These are phyloP conservation scores for Corchorus capsularis DNA, from an alignment of 345 rosid species.

Conservation along the genomic window DNA sequence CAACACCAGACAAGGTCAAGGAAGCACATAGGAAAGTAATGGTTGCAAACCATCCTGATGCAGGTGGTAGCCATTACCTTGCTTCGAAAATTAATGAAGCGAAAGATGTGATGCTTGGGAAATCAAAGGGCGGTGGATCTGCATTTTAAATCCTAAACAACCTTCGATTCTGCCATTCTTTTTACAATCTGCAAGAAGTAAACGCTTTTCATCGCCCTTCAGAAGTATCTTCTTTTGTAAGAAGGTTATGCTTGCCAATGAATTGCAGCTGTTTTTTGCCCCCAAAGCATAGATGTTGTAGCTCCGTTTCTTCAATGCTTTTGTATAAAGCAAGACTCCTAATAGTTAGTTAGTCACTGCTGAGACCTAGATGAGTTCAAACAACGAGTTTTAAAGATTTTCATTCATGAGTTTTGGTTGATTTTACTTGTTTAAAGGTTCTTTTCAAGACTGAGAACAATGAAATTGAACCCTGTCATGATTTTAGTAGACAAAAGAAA, in stretches of 20 bases:
- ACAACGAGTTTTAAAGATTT: not conserved
- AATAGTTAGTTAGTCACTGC: not conserved
- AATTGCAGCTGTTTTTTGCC: not conserved
- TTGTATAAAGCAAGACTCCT: not conserved
- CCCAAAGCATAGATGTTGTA: not conserved
- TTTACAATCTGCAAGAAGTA: slow-evolving; percentile 3
- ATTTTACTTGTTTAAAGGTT: not conserved
- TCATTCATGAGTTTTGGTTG: not conserved
- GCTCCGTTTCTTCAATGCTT: not conserved
- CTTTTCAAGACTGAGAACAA: not conserved
- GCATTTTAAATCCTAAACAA: slow-evolving; percentile 47
- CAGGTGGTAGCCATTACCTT: slow-evolving; percentile 90
- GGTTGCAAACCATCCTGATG: slow-evolving; percentile 95
- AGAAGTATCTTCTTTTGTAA: not conserved
- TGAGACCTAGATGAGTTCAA: not conserved
- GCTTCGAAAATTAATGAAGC: slow-evolving; percentile 96
- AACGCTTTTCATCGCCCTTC: not conserved
- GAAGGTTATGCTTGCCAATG: not conserved
- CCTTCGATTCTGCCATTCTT: not conserved
- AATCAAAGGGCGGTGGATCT: slow-evolving; percentile 63
- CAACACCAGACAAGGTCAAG: slow-evolving; percentile 65
- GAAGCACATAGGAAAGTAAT: slow-evolving; percentile 90
- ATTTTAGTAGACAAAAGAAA: not conserved
- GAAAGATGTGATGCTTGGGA: slow-evolving; percentile 81
- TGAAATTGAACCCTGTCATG: not conserved